Base-by-base conservation (phyloP, 768 basidiomycete genomes). In the Macrolepiota dolichaula region DNA sequence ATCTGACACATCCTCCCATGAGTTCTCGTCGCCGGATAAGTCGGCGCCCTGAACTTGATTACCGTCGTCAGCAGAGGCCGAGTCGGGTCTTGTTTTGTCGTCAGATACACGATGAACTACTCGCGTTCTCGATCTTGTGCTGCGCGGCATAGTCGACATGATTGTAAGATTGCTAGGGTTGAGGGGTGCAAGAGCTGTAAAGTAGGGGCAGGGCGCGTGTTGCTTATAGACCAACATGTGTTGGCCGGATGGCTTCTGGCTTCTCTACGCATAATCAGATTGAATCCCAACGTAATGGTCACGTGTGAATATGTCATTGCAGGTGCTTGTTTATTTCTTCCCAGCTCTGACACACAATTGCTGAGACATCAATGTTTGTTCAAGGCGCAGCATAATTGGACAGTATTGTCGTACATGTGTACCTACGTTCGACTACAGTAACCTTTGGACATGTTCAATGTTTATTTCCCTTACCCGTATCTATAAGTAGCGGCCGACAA, bases 31-130 rank as follows among this genome's bases (percentile, higher is more conserved):
- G 9, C 29, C 51, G 29, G 59, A 61, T 2, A 36, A 6, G 17
- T 49, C 36, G 46, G 9, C 62, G 27, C 64, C 63, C 57, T 80
- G 77, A 62, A 76, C 74, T 79, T 76, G 80, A 42, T 29, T 64
- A 29, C 49, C 54, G 5, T 72, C 65, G 52, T 65, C 65, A 35
- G 36, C 42, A 22, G 40, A 24, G 19, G 53, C 22, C 4, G 49
- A 42, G n/a, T 35, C 38, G 32, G 29, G 13, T 49, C 59, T 61
- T 22, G 51, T 47, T 13, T 50, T 27, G 9, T 55, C 54, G 36
- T 40, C 44, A 4, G 57, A 38, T 2, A 54, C 22, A 4, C 35
- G 50, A 47, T 46, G 46, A 6, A 55, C 5, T 4, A 25, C 55
- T 49, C 51, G 52, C 37, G 61, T 42, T 35, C 53, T 62, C 22